Evolutionary conservation across 192 early-diverging fungal species (phyloP), one percentile per base, ranked within the genome.

Genomic region (Glomus cerebriforme): DNA sequence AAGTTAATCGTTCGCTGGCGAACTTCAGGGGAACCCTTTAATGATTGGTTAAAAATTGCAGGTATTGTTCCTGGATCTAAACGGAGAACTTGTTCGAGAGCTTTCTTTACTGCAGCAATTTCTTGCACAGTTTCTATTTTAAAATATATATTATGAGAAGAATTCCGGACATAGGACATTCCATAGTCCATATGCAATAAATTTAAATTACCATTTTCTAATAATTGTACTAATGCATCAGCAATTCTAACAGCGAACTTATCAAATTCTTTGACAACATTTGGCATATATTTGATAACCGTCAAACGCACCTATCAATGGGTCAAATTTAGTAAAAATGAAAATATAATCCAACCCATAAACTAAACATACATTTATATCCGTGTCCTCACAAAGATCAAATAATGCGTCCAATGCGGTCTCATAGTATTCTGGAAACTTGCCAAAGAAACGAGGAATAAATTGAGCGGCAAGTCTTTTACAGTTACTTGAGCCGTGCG

Each of bases 341-440:
- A 71, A 17, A n/a, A 24, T 43, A 39, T 24, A 6, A 63, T 9
- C 4, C 10, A 15, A 6, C 43, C 71, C 9, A 34, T 43, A 39
- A 68, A 39, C 58, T 10, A 70, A 62, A 79, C 77, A n/a, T 71
- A 79, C 79, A 29, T 63, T 73, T 71, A 79, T 73, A 27, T 79
- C 79, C 15, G 54, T 63, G 35, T 79, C 79, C 31, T 79, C 79
- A 37, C 79, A 79, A 13, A 79, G 58, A 60, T 79, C 79, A 70
- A 79, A 70, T 62, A 79, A 29, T 17, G 79, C 79, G 32, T 79
- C 79, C 10, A 79, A 54, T 1, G 79, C 79, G 0, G 59, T 79
- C 66, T 79, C 79, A 47, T 67, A 47, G 7, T 34, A 71, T 10
- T 60, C 72, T 13, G 79, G 79, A 64, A 79, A 79, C n/a, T 70